A percentile compares a stretch with the other conserved stretches of the same genome.
phyloP scores from a whole-genome alignment of 345 rosid genomes.

The Sisymbrium altissimum region DNA sequence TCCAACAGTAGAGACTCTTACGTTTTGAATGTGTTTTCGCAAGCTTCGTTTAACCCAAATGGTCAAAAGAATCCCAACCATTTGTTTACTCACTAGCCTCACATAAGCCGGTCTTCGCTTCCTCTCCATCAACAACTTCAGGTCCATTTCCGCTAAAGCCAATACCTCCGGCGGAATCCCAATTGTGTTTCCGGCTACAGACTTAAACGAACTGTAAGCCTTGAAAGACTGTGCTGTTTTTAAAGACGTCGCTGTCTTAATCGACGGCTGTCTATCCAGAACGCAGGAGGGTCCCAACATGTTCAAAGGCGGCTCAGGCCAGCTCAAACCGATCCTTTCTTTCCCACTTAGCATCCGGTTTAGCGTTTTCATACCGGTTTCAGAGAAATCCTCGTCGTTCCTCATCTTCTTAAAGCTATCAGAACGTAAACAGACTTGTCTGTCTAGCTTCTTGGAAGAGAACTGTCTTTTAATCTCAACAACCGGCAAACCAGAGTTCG shows the following conservation, averaged over 20 bases:
- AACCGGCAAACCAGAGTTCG: conserved; percentile 13
- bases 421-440: conserved; percentile 53
- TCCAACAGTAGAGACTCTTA: conserved; percentile 85
- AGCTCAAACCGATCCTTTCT: conserved; percentile 73
- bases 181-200: conserved; percentile 36
- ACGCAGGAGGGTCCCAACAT: conserved; percentile 50
- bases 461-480: conserved; percentile 48
- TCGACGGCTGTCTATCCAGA: conserved; percentile 61
- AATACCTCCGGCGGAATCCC: conserved; percentile 43
- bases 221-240: conserved; percentile 52
- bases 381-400: conserved; percentile 12
- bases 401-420: conserved; percentile 35
- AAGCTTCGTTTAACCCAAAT: conserved; percentile 87
- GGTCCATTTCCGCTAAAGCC: conserved; percentile 60
- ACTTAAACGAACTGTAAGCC: conserved; percentile 61
- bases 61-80: conserved; percentile 86
- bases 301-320: conserved; percentile 88
- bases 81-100: conserved; percentile 87
- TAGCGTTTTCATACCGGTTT: conserved; percentile 35
- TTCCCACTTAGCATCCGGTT: conserved; percentile 62
- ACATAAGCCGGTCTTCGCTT: conserved; percentile 71
- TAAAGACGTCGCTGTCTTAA: conserved; percentile 54
- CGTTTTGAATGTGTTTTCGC: conserved; percentile 75
- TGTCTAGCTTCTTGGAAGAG: conserved; percentile 59
- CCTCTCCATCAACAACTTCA: conserved; percentile 60